phyloP scores from a whole-genome alignment of 768 basidiomycete species.

The Leccinum rimulosum region DNA sequence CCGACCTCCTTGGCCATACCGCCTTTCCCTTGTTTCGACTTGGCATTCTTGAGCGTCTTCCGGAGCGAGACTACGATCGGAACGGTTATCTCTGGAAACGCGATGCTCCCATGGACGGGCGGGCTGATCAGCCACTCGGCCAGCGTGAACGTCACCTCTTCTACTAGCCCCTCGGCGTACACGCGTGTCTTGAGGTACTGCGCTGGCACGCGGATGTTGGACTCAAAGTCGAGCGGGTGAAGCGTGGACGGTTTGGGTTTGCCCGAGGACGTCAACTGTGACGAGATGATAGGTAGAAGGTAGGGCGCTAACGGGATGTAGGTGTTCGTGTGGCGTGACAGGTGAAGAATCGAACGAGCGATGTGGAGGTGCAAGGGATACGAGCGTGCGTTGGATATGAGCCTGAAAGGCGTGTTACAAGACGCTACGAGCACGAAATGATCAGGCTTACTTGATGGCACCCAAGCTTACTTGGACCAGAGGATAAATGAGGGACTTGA shows the following conservation, averaged over 20 bases:
- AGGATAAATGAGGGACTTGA: constrained; percentile 90
- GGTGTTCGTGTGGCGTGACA: constrained; percentile 77
- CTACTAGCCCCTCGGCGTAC: constrained; percentile 77
- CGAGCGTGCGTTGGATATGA: constrained; percentile 87
- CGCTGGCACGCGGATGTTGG: constrained; percentile 81
- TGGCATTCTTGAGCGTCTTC: constrained; percentile 66
- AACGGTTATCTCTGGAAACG: constrained; percentile 90
- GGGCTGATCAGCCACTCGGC: constrained; percentile 77
- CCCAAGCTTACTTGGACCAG: constrained; percentile 93
- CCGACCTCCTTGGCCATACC: constrained; percentile 52
- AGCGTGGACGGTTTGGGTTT: constrained; percentile 84
- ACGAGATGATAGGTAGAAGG: constrained; percentile 81
- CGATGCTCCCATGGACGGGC: constrained; percentile 78
- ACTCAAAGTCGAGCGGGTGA: constrained; percentile 86
- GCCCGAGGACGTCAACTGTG: constrained; percentile 61
- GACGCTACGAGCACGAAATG: neutral
- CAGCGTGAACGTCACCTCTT: constrained; percentile 77
- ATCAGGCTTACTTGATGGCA: constrained; percentile 71
- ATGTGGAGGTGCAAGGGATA: constrained; percentile 95
- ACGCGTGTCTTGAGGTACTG: constrained; percentile 87
- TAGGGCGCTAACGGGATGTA: constrained; percentile 88
- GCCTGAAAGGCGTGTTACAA: constrained; percentile 44
- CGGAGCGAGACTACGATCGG: constrained; percentile 73
- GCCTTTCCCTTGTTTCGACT: constrained; percentile 35
- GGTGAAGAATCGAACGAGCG: constrained; percentile 80